Conservation (phyloP, 352 stramenopile species). For the Achlya hypogyna region DNA sequence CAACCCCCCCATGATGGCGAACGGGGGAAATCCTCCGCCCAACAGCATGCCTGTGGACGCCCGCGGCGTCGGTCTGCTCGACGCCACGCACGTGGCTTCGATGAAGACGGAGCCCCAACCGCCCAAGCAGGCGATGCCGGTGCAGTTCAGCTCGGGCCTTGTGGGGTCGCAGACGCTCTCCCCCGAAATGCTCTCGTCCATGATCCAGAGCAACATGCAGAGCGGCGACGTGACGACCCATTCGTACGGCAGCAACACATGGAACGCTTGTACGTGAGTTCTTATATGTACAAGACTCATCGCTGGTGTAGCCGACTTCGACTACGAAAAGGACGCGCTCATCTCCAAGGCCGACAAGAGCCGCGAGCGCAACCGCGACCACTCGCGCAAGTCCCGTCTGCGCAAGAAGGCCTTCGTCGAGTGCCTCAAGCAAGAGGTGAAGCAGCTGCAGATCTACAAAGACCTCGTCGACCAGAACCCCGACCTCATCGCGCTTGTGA, state of each 20-base stretch:
- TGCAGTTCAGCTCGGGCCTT: conserved; percentile 8
- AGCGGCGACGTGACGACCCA: conserved; percentile 29
- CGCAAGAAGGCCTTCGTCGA: conserved; percentile 94
- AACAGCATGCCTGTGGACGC: background rate
- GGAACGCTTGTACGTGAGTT: conserved; percentile 26
- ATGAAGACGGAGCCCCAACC: conserved; percentile 20
- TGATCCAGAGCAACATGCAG: conserved; percentile 71
- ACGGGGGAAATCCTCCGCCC: too few species aligned
- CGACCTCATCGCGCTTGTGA: conserved; percentile 71
- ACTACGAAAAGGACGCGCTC: conserved; percentile 68
- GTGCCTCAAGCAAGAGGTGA: conserved; percentile 84
- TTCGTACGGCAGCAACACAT: conserved; percentile 17
- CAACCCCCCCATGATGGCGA: background rate
- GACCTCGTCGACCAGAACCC: conserved; percentile 75
- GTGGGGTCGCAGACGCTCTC: conserved; percentile 70
- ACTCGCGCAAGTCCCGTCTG: conserved; percentile 90
- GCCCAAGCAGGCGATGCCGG: background rate
- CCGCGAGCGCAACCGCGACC: conserved; percentile 90
- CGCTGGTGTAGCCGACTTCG: conserved; percentile 45
- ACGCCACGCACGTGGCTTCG: background rate
- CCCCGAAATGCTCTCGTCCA: conserved; percentile 66
- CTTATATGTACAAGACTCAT: conserved; percentile 3
- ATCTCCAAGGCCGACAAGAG: conserved; percentile 74
- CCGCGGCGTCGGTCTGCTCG: background rate
- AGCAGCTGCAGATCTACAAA: conserved; percentile 78